Evolutionary conservation across 345 rosid genomes (phyloP), one percentile per base, ranked within the genome.

Genomic region (Microthlaspi erraticum): DNA sequence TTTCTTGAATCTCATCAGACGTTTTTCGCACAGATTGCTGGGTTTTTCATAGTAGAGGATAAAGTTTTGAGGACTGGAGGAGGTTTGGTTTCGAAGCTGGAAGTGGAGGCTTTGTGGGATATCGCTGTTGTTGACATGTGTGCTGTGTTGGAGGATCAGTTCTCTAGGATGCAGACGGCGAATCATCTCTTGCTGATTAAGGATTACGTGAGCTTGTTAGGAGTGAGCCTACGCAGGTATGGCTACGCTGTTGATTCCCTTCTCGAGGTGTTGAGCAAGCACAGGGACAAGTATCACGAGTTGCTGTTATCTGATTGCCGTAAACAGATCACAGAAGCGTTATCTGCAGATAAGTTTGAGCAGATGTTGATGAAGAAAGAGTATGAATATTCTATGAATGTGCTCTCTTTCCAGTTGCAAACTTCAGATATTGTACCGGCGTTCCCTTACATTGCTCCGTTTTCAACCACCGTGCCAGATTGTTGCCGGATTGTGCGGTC

Each of bases 311-410:
- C 97, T n/a, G 98, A 93, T 82, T 93, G 98, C 23, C 82, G 92
- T 8, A 93, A 86, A 70, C 97, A 93, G 86, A 89, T 91, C 70
- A 72, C 89, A 2, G 97, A 93, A 77, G 98, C 93, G 0, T 91
- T 93, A 1, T 77, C 91, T n/a, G 97, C 94, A 3, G 98, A 93
- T 81, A 93, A 86, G 79, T 89, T 91, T 79, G 97, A 91, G 82
- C 98, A 93, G 80, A 87, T 93, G 97, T 58, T 93, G 81, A 93
- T 93, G 98, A 93, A 84, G 92, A 93, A 82, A 79, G 98, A 93
- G 59, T 93, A 91, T 60, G 98, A 93, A 53, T 93, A 93, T 67
- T 87, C 96, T 2, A 93, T 93, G 98, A 89, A 93, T 82, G 96
- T 93, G 72, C 96, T 93, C 52, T 93, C 98, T 1, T 93, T 93